These are phyloP conservation scores for Oryza meridionalis DNA, from an alignment of 176 grass and related monocot genomes.

Conservation along the genomic window DNA sequence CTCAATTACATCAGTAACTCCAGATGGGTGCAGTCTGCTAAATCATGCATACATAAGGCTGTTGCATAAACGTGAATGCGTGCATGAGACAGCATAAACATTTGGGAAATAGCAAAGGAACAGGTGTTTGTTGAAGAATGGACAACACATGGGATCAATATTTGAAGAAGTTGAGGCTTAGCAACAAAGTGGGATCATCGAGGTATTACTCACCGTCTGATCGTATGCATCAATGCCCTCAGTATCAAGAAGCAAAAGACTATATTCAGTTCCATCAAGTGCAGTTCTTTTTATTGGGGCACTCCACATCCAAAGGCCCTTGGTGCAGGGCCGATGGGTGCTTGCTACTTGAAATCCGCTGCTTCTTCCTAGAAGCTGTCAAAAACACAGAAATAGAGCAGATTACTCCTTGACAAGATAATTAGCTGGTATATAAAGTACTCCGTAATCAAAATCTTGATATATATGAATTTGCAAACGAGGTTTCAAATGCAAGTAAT, in stretches of 20 bases:
- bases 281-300: conserved; percentile 69
- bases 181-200: conserved; percentile 21
- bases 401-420: not conserved
- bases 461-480: not conserved
- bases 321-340: conserved; percentile 82
- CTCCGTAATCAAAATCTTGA: not conserved
- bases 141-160: not conserved
- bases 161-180: not conserved
- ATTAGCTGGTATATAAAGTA: not conserved
- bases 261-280: conserved; percentile 83
- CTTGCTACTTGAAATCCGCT: conserved; percentile 79
- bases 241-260: conserved; percentile 69
- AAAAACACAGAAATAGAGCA: conserved; percentile 18
- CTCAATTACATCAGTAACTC: not conserved
- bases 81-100: not conserved
- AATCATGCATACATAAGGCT: not conserved
- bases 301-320: conserved; percentile 95
- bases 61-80: not conserved
- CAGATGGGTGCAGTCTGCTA: not conserved
- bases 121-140: not conserved
- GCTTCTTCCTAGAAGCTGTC: conserved; percentile 76
- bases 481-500: not conserved
- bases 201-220: conserved; percentile 58
- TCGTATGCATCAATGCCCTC: conserved; percentile 94
- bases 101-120: conserved; percentile 5